These are phyloP conservation scores for Aspergillus quadricinctus DNA, from an alignment of 2,329 filamentous ascomycete species.

Conservation along the genomic window DNA sequence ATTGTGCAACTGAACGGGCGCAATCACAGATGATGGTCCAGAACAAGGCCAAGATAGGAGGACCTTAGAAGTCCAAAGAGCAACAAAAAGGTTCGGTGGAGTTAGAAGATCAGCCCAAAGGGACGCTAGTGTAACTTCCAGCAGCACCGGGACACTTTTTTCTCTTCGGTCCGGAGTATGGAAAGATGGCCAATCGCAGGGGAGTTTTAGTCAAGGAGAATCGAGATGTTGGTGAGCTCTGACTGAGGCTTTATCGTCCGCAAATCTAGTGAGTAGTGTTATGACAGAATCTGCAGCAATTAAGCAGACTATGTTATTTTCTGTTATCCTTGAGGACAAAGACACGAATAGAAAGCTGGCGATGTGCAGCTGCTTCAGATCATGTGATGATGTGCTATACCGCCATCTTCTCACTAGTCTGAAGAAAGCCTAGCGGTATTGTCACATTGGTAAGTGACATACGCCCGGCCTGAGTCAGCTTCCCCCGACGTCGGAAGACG, in stretches of 20 bases:
- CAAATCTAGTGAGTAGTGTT: neutral
- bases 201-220: neutral
- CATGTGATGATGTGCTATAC: neutral
- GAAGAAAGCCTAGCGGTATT: slow-evolving; percentile 12
- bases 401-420: slow-evolving; percentile 7
- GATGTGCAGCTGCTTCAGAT: neutral
- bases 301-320: neutral
- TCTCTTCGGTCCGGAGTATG: neutral
- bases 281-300: neutral
- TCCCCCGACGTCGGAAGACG: slow-evolving; percentile 33
- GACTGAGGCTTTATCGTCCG: neutral
- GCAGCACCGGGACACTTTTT: neutral
- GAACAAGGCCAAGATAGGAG: slow-evolving; percentile 3
- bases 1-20: neutral
- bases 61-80: slow-evolving; percentile 9
- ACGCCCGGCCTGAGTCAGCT: slow-evolving; percentile 28
- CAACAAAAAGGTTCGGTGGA: slow-evolving; percentile 10
- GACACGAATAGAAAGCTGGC: neutral
- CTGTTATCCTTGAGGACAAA: neutral
- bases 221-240: neutral
- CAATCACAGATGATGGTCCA: neutral
- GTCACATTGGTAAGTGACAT: slow-evolving; percentile 3
- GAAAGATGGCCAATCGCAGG: neutral
- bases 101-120: slow-evolving; percentile 10
- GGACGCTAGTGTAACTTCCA: slow-evolving; percentile 12